Evolutionary conservation across 345 rosid species (phyloP), one percentile per base, ranked within the genome.

Genomic region (Anastatica hierochuntica): DNA sequence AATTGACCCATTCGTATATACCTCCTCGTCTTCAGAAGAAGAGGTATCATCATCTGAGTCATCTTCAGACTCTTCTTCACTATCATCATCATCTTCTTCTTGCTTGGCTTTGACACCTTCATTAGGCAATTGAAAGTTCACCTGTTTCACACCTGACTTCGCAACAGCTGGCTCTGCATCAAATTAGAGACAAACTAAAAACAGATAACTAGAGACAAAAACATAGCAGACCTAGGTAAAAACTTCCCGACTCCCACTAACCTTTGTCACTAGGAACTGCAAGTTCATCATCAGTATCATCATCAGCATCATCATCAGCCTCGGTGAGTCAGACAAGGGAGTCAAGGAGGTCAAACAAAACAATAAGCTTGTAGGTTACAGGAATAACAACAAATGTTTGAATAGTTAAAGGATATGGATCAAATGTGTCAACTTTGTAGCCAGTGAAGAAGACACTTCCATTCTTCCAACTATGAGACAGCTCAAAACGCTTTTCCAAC

Each of bases 401-500:
- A 21, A 10, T 1, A 60, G 30, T n/a, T 26, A 1, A 80, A 79
- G 88, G 94, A 84, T 81, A 79, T 77, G 47, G 45, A 8, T 38
- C 69, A 29, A 17, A 31, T 13, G 61, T 14, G 20, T 33, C 69
- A 20, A 74, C 54, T 58, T 49, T 68, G 68, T 88, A 88, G 20
- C 97, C 95, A 13, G 72, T 17, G 62, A 88, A 77, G 71, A 52
- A 77, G 29, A 88, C 77, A 27, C 84, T 82, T 49, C 87, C 97
- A 56, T 72, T 62, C 63, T 74, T 81, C 87, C 80, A 70, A 34
- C 48, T 75, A 63, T 88, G 97, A 20, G 82, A 88, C 19, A 88
- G 67, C 74, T 65, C 78, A 63, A 80, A 82, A 19, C 51, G 43
- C 46, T 40, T 64, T 16, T 82, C 82, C 60, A 85, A 48, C 24